Conservation (phyloP, 2,329 filamentous ascomycete species). For the Alternaria viburni region DNA sequence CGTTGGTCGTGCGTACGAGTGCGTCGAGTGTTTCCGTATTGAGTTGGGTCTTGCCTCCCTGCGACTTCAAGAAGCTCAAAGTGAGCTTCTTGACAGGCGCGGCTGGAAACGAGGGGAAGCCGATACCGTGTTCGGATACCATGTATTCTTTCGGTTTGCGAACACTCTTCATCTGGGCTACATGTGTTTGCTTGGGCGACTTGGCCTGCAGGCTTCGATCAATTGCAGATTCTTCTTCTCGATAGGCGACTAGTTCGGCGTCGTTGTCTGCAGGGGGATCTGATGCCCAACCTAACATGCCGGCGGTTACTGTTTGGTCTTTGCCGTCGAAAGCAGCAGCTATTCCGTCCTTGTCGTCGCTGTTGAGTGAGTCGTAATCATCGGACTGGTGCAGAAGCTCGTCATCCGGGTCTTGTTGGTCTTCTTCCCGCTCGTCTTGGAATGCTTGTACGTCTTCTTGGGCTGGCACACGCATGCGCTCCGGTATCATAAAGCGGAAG, state of each 20-base stretch:
- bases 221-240: constrained; percentile 43
- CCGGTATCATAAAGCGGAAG: constrained; percentile 48
- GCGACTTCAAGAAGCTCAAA: constrained; percentile 72
- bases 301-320: constrained; percentile 20
- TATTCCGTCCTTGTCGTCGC: constrained; percentile 24
- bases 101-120: constrained; percentile 76
- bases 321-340: constrained; percentile 36
- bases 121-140: constrained; percentile 73
- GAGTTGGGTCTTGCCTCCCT: constrained; percentile 72
- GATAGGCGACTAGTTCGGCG: constrained; percentile 40
- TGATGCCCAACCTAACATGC: constrained; percentile 41
- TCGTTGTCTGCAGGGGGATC: constrained; percentile 34
- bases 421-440: constrained; percentile 9
- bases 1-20: constrained; percentile 81
- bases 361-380: constrained; percentile 30
- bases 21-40: constrained; percentile 75
- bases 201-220: constrained; percentile 43
- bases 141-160: constrained; percentile 59
- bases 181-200: constrained; percentile 25
- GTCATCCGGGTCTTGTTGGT: constrained; percentile 6
- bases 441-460: constrained; percentile 22
- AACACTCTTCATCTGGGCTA: constrained; percentile 21
- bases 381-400: constrained; percentile 28
- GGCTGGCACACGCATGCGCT: constrained; percentile 34
- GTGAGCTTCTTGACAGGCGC: constrained; percentile 75